Conservation (phyloP, 495 filamentous ascomycete genomes). For the Alectoria sarmentosa region DNA sequence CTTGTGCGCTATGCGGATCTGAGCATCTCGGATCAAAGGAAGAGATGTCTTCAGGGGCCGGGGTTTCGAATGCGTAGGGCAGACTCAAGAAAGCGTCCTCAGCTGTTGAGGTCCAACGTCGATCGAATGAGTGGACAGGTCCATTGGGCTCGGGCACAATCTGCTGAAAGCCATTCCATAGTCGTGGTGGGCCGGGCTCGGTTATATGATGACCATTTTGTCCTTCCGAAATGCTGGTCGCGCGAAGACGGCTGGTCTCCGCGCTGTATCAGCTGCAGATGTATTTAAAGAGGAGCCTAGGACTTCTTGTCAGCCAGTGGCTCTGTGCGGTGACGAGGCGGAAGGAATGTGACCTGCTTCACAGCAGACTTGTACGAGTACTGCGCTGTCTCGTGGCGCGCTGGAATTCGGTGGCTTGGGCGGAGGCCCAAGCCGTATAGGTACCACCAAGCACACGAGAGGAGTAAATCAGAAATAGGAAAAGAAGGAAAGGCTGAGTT, state of each 20-base stretch:
- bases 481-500: too few species aligned
- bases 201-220: constrained; percentile 15
- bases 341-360: neutral
- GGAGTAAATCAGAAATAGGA: neutral
- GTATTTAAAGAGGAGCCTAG: neutral
- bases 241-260: constrained; percentile 15
- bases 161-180: constrained; percentile 1
- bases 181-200: neutral
- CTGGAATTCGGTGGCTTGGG: neutral
- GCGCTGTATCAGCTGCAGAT: constrained; percentile 7
- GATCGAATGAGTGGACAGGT: constrained; percentile 16
- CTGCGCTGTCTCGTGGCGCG: neutral
- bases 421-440: neutral
- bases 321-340: neutral
- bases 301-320: neutral
- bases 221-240: constrained; percentile 2
- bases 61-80: neutral
- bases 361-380: neutral
- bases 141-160: neutral
- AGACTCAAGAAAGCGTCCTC: constrained; percentile 6
- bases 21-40: neutral
- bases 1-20: neutral
- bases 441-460: neutral
- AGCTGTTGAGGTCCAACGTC: constrained; percentile 8
- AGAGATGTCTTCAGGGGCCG: neutral